Evolutionary conservation across 2,329 filamentous ascomycete species (phyloP), one percentile per base, ranked within the genome.

Genomic region (Taxawa tesnikishii): DNA sequence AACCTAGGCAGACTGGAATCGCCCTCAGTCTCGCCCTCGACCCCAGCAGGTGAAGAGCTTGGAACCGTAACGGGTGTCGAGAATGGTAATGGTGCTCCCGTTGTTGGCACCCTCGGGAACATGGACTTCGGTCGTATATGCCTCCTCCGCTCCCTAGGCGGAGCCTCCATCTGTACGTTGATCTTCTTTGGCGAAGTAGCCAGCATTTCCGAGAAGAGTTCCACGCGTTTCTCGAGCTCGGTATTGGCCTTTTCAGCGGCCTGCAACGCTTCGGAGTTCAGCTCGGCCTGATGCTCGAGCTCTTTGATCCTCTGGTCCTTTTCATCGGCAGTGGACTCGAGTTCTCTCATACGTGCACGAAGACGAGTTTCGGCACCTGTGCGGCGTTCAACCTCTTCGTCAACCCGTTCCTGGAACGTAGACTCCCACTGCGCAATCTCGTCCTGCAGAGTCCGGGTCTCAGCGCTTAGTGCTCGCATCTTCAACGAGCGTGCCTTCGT

Each of bases 381-480:
- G 23, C 48, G 44, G 28, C 48, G 37, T 24, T 51, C 43, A 25
- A 49, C 36, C 28, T 51, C 44, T 25, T 57, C 50, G 25, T 49
- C 42, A 10, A 59, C 44, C 8, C 53, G 45, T 17, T 51, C 43
- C 11, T 56, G 49, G 35, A 53, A 59, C 16, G 46, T 47, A 11
- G 40, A 40, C 38, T 60, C 55, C 54, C 55, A 58, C 3, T 50
- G 51, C 5, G 43, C 43, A 11, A 58, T 28, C 24, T 59, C 51
- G 8, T 53, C 44, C 28, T 51, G 45, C 25, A 59, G 33, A 16
- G 47, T 45, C 11, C 41, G 43, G 11, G 48, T 50, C 33, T 59
- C 54, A 4, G 46, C 39, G 12, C 49, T 50, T 21, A 60, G 41
- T 3, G 43, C 40, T 28, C 58, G 51, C 34, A 62, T 43, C 39